phyloP scores from a whole-genome alignment of 345 rosid species.

The Sisymbrium irio region DNA sequence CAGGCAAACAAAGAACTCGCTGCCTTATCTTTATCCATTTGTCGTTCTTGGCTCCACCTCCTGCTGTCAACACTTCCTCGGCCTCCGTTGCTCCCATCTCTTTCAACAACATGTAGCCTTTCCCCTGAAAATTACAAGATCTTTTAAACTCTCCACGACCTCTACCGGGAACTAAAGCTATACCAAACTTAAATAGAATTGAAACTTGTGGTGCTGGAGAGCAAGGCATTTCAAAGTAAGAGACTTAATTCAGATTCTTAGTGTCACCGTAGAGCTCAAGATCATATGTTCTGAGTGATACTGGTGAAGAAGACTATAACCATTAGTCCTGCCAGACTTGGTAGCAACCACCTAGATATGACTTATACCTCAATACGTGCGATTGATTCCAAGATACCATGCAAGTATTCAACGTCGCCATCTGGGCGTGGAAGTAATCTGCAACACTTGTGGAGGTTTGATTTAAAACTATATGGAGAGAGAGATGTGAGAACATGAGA shows the following conservation, averaged over 20 bases:
- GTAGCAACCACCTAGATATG: neutral
- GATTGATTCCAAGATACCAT: conserved; percentile 86
- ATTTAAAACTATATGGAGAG: neutral
- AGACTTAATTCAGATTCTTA: neutral
- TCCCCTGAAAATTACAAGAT: conserved; percentile 42
- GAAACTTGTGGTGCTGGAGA: neutral
- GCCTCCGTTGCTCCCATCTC: conserved; percentile 77
- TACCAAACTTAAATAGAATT: neutral
- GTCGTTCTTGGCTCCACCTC: conserved; percentile 82
- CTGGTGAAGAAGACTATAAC: neutral
- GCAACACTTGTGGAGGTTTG: conserved; percentile 28
- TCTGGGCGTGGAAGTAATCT: conserved; percentile 85
- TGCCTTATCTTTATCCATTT: conserved; percentile 78
- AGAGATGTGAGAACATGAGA: neutral
- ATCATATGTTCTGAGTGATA: neutral
- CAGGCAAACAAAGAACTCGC: conserved; percentile 69
- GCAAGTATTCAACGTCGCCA: conserved; percentile 77
- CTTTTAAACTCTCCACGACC: neutral
- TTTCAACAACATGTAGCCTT: conserved; percentile 65
- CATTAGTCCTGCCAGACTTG: neutral
- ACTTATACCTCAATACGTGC: conserved; percentile 77
- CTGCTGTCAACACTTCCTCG: conserved; percentile 78
- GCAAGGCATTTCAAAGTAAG: neutral
- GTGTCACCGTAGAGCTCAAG: neutral
- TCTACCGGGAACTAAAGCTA: neutral